Evolutionary conservation across 2,329 filamentous ascomycete species (phyloP), one percentile per base, ranked within the genome.

Genomic region (Huntiella omanensis): DNA sequence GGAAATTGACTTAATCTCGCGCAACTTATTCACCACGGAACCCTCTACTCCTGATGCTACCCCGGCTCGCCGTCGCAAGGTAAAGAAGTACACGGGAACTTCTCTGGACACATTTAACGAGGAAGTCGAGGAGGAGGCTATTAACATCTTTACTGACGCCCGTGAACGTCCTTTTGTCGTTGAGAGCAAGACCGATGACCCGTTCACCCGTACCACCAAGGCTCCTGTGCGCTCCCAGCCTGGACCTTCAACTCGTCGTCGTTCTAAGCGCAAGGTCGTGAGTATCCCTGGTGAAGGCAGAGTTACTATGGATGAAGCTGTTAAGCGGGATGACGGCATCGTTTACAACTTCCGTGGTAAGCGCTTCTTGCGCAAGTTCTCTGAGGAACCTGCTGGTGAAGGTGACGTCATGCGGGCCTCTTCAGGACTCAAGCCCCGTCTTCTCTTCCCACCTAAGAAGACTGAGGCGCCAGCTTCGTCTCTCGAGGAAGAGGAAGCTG

Each of bases 281-380:
- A 58, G 59, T 13, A 67, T 76, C 50, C 68, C 70, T 0, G 73
- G 76, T 37, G 71, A 76, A 55, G 71, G 71, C 28, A 62, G 66
- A 19, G 64, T 73, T 53, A 64, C 71, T 2, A 65, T 85, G 50
- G 73, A 83, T 5, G 71, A 80, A 40, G 75, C 75, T 11, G 68
- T 71, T 3, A 60, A 67, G 32, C 76, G 80, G 28, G 70, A 77
- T 3, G 80, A 88, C 58, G 83, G 83, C 50, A 70, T 85, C 56
- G 65, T 86, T 51, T 84, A 77, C 55, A 71, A 77, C 10, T 88
- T 88, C 67, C 83, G 83, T 55, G 83, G 83, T 58, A 84, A 81
- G 66, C 83, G 76, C 58, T 67, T 83, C 48, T 85, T 84, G 64
- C 76, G 77, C 59, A 80, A 77, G 56, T 84, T 80, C 53, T 60